A percentile compares a stretch with the other conserved stretches of the same genome.
Evolutionary conservation across 1,284 basidiomycete genomes (phyloP).

Genomic region (Sphagnurus paluster): DNA sequence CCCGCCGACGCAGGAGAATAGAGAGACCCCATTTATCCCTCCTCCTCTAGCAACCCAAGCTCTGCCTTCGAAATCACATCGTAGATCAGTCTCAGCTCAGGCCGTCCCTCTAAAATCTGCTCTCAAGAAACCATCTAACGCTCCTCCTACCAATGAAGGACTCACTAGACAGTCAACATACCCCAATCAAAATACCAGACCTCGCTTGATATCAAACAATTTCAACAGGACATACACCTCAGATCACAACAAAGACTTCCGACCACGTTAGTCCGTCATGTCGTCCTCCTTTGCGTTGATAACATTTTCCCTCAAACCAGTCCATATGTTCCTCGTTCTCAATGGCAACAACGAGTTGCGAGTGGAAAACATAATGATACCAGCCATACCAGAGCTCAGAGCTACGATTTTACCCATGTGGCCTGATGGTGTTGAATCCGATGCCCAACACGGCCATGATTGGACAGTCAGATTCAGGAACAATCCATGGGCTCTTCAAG

Average conservation of each 20-base stretch:
- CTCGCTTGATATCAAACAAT: slow-evolving; percentile 30
- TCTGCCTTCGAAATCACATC: slow-evolving; percentile 22
- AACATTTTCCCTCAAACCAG: slow-evolving; percentile 29
- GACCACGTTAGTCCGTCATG: slow-evolving; percentile 22
- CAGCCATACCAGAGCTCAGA: slow-evolving; percentile 43
- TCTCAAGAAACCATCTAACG: slow-evolving; percentile 48
- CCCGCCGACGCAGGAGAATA: slow-evolving; percentile 13
- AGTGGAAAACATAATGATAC: slow-evolving; percentile 43
- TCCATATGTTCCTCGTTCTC: slow-evolving; percentile 60
- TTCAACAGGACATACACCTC: slow-evolving; percentile 11
- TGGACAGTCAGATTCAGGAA: slow-evolving; percentile 46
- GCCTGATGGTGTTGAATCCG: slow-evolving; percentile 42
- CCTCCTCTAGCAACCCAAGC: slow-evolving; percentile 9
- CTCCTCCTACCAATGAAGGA: slow-evolving; percentile 13
- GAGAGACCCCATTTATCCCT: slow-evolving; percentile 20
- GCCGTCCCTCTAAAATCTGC: slow-evolving; percentile 52
- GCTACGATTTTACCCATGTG: slow-evolving; percentile 40
- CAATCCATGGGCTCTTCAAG: slow-evolving; percentile 46
- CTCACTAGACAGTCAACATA: slow-evolving; percentile 14
- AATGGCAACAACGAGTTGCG: slow-evolving; percentile 47
- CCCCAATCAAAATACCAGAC: no score
- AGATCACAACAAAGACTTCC: slow-evolving; percentile 22
- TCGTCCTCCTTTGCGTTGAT: slow-evolving; percentile 1
- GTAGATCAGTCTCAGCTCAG: slow-evolving; percentile 22
- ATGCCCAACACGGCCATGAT: slow-evolving; percentile 33